Evolutionary conservation across 1,284 basidiomycete genomes (phyloP), one percentile per base, ranked within the genome.

Genomic region (Sporisorium scitamineum): DNA sequence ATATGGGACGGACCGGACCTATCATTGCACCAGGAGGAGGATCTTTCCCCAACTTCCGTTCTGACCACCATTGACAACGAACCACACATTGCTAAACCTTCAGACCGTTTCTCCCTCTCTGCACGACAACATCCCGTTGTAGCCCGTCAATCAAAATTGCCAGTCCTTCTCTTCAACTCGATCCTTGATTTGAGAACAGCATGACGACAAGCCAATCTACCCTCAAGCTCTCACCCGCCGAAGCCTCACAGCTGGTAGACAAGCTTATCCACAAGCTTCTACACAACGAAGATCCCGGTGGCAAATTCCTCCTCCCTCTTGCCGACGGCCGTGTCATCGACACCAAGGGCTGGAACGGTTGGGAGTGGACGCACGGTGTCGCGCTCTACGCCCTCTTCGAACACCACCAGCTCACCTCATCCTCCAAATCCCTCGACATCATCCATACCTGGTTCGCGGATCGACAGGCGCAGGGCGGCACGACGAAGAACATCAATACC

Each of bases 401-500:
- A 70, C 87, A 88, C 62, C 82, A 88, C 63, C 86, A 88, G 68
- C 87, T 88, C 48, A 88, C 87, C 3, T 86, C 87, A 1, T 87
- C 88, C 48, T 70, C 86, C 7, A 86, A 86, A 1, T 86, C 88
- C 0, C 82, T 90, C n/a, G 80, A 87, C 44, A 89, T 90, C 52
- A 87, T 88, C 18, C 80, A 89, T 54, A 84, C 85, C 51, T 91
- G 90, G 90, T 91, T 90, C 84, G 85, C 87, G 24, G 86, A 88
- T 44, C 88, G 89, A 26, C 89, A 89, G 79, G 87, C 29, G 1
- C 55, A 87, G 59, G 84, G 89, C 54, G 89, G 89, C 26, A 90
- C 90, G 6, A 90, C 89, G 8, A 90, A 90, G 87, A 91, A 91
- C 81, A 90, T 91, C 77, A 91, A 91, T 84, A 91, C 90, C 13